Base-by-base conservation (phyloP, 305 asterid genomes). In the Rubia tinctorum region DNA sequence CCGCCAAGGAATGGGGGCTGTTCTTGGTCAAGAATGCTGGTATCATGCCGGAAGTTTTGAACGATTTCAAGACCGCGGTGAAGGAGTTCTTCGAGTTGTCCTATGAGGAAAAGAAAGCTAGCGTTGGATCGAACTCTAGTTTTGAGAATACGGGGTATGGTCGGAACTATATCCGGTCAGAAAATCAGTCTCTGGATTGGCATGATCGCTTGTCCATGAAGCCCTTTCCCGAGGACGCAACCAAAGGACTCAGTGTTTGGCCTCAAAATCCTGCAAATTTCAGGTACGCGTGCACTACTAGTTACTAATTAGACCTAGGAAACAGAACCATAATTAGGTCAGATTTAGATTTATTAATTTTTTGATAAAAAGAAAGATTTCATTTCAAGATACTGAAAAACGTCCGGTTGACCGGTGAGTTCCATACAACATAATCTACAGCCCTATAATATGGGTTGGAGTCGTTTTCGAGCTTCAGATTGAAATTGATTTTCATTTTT, bases 181-280 rank as follows among this genome's bases (percentile, higher is more conserved):
- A 66, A 15, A 22, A 72, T 60, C 80, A 81, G 77, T 64, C 74
- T 39, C 62, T 72, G 80, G 87, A 81, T 84, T 81, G 87, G 85
- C 77, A 81, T 42, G 87, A 84, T 71, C 87, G 87, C 1, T 69
- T 84, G 78, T 51, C 85, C 1, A 79, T 84, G 82, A 84, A 72
- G 69, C 85, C 82, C 1, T 80, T 83, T 17, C 85, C 87, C 39
- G 40, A 71, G 60, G 80, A 68, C 8, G 78, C 83, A 49, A 70
- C 81, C 22, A 72, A 67, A 3, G 84, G 84, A 7, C 79, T 83
- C 72, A 14, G 64, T 10, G 87, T 83, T 55, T 80, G 87, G 87
- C 85, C 85, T 0, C 62, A 64, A 1, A 74, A 78, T 71, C 87
- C 87, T 0, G 34, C 82, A 53, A 66, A 74, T 30, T 83, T 83